These are phyloP conservation scores for Cercophora scortea DNA, from an alignment of 495 filamentous ascomycete species.

Conservation along the genomic window DNA sequence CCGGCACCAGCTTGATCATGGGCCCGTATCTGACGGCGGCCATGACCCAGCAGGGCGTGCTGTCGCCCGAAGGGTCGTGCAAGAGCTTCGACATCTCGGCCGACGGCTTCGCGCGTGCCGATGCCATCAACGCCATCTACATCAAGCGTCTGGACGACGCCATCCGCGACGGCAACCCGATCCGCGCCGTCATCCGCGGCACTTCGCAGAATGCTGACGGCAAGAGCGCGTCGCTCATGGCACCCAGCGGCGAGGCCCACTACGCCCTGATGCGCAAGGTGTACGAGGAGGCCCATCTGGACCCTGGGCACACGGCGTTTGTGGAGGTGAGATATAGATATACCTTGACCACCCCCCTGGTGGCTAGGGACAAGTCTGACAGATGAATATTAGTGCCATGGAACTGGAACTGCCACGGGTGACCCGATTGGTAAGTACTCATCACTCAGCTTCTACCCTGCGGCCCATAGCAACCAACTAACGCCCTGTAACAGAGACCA, in stretches of 20 bases:
- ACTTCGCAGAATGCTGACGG: slow-evolving; percentile 43
- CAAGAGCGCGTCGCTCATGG: slow-evolving; percentile 34
- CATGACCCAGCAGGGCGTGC: slow-evolving; percentile 1
- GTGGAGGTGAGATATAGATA: neutral
- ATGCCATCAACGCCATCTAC: slow-evolving; percentile 36
- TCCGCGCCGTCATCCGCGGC: slow-evolving; percentile 47
- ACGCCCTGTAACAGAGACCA: slow-evolving; percentile 14
- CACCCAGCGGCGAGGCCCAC: slow-evolving; percentile 41
- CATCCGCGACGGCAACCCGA: slow-evolving; percentile 34
- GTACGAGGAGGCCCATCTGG: slow-evolving; percentile 20
- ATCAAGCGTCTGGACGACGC: slow-evolving; percentile 45
- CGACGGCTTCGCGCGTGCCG: slow-evolving; percentile 48
- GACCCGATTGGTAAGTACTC: slow-evolving; percentile 22
- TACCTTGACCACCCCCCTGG: neutral
- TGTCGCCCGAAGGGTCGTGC: slow-evolving; percentile 18
- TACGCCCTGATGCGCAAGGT: slow-evolving; percentile 35
- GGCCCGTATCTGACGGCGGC: neutral
- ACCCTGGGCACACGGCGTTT: slow-evolving; percentile 4
- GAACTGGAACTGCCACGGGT: slow-evolving; percentile 40
- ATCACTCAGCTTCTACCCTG: too few relatives aligned
- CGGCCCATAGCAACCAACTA: too few relatives aligned
- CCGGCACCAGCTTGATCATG: slow-evolving; percentile 24
- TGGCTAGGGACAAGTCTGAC: slow-evolving; percentile 7
- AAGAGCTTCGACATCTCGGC: slow-evolving; percentile 26
- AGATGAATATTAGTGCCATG: slow-evolving; percentile 24